Percentiles rank a stretch among this genome's conserved stretches.
These are phyloP conservation scores for Yarrowia yakushimensis DNA, from an alignment of 805 yeast species.

Conservation along the genomic window DNA sequence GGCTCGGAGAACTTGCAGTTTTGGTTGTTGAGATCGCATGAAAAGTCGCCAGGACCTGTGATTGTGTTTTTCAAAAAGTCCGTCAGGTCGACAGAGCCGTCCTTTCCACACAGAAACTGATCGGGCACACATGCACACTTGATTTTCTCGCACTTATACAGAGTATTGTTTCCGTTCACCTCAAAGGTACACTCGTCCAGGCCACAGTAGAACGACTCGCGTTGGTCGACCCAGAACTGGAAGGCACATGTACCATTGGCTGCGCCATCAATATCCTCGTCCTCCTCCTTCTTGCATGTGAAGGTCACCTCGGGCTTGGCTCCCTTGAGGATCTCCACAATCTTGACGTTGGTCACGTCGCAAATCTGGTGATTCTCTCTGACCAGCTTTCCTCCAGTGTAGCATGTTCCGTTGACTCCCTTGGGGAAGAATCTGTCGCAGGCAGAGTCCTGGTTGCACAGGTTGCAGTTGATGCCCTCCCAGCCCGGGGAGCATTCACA, in stretches of 20 bases:
- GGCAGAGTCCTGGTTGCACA: slow-evolving; percentile 68
- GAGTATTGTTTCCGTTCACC: slow-evolving; percentile 64
- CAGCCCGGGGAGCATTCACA: slow-evolving; percentile 86
- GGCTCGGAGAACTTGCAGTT: slow-evolving; percentile 87
- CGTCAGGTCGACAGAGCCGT: slow-evolving; percentile 90
- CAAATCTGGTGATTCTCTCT: slow-evolving; percentile 85
- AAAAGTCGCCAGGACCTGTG: slow-evolving; percentile 87
- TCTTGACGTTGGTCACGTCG: slow-evolving; percentile 84
- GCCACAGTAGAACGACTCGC: slow-evolving; percentile 88
- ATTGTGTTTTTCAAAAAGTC: slow-evolving; percentile 89
- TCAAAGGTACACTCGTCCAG: slow-evolving; percentile 68
- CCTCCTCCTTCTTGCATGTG: slow-evolving; percentile 67
- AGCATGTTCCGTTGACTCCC: slow-evolving; percentile 82
- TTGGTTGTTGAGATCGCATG: slow-evolving; percentile 62
- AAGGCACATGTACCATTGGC: slow-evolving; percentile 62
- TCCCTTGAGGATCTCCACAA: slow-evolving; percentile 73
- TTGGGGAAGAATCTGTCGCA: slow-evolving; percentile 90
- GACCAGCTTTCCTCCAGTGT: slow-evolving; percentile 77
- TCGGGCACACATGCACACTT: slow-evolving; percentile 90
- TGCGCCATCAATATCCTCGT: slow-evolving; percentile 29
- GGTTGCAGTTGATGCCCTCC: slow-evolving; percentile 88
- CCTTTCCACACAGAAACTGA: slow-evolving; percentile 88
- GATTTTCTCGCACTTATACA: slow-evolving; percentile 71
- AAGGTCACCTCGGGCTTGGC: slow-evolving; percentile 88
- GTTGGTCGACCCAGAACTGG: slow-evolving; percentile 93